phyloP scores from a whole-genome alignment of 2,329 filamentous ascomycete species.

The Penicillium digitatum region DNA sequence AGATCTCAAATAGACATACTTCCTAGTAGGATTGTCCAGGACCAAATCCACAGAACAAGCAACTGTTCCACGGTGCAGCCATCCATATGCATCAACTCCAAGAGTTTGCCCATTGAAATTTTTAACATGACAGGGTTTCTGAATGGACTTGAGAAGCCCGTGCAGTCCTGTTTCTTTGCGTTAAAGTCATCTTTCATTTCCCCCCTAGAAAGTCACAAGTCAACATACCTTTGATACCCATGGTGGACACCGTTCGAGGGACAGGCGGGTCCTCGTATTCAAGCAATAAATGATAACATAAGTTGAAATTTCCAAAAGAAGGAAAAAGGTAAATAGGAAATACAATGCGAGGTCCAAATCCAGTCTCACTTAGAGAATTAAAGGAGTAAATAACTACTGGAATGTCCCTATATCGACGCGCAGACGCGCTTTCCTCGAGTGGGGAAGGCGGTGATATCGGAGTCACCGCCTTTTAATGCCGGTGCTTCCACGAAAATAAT shows the following conservation, averaged over 20 bases:
- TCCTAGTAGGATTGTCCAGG: constrained; percentile 78
- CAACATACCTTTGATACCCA: constrained; percentile 46
- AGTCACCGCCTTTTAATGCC: constrained; percentile 37
- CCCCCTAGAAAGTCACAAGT: background rate
- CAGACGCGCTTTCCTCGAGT: constrained; percentile 28
- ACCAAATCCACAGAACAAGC: constrained; percentile 88
- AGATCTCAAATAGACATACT: constrained; percentile 51
- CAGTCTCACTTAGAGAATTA: constrained; percentile 7
- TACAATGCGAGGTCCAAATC: constrained; percentile 4
- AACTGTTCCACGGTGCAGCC: constrained; percentile 91
- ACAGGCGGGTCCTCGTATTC: constrained; percentile 31
- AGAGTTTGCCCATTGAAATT: constrained; percentile 83
- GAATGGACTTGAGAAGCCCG: constrained; percentile 91
- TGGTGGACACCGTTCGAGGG: constrained; percentile 30
- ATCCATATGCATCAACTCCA: constrained; percentile 96
- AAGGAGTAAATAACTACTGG: constrained; percentile 24
- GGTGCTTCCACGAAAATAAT: constrained; percentile 26
- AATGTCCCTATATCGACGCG: constrained; percentile 36
- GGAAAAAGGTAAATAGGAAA: constrained; percentile 6
- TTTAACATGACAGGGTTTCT: constrained; percentile 80
- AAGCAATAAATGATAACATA: constrained; percentile 24
- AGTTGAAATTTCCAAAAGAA: constrained; percentile 5
- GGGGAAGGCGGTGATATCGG: constrained; percentile 18
- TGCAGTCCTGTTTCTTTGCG: constrained; percentile 62
- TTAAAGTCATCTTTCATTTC: constrained; percentile 4